Evolutionary conservation across 352 stramenopile genomes (phyloP), one percentile per base, ranked within the genome.

Genomic region (Phytophthora idaei): DNA sequence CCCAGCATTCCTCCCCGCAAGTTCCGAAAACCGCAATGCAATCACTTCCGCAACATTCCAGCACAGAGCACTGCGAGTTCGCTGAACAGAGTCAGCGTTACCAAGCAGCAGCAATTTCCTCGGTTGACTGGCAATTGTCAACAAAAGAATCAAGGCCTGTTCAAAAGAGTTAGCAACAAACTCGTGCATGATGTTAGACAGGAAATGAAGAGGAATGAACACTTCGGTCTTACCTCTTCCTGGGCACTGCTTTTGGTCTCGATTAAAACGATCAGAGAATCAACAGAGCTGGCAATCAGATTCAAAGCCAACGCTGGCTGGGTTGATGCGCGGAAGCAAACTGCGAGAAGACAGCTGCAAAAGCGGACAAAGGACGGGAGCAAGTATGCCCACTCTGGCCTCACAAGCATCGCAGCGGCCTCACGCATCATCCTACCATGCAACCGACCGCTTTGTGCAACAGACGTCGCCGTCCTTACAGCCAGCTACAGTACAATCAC

Each of bases 31-130:
- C 6, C 73, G 70, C 11, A 64, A 21, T 6, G 83, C 82, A 27
- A 92, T 84, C 8, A 68, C 70, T 51, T 84, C 71, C 1, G 83
- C 86, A 9, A 94, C 74, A 59, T 89, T 80, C 85, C 83, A 94
- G 28, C 80, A 87, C 27, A 89, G 48, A 7, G 65, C 62, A 15
- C 67, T 74, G 45, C 67, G 77, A 39, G 49, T 80, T 17, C 49
- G 73, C 27, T 78, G 67, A 9, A 77, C 76, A 8, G 64, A 72
- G 5, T 67, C 42, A 4, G 64, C 64, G 7, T 71, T 87, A n/a
- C 65, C 66, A 27, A 85, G 66, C 37, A 89, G 47, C 4, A 92
- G 52, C 3, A 94, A 68, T 42, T 85, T 88, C 27, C 73, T 80
- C 0, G 86, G 86, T 10, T 90, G 84, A 39, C 86, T 92, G 5